phyloP scores from a whole-genome alignment of 192 early-diverging fungal species.

The Coemansia sp. region DNA sequence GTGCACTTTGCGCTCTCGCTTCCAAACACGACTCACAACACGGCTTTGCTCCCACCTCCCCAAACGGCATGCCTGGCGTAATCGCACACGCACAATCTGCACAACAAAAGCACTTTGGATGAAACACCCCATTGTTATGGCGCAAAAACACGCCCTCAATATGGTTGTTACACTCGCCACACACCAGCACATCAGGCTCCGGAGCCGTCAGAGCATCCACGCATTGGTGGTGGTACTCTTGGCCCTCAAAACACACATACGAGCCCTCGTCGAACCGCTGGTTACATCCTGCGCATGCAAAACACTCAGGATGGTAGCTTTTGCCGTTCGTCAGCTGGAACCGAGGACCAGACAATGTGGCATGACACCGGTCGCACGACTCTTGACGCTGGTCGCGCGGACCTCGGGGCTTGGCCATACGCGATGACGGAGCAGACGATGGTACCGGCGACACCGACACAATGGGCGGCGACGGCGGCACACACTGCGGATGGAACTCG shows the following conservation, averaged over 20 bases:
- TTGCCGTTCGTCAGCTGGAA: slow-evolving; percentile 59
- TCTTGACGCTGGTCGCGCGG: slow-evolving; percentile 41
- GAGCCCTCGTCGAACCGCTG: slow-evolving; percentile 58
- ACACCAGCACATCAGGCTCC: slow-evolving; percentile 14
- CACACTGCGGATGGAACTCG: slow-evolving; percentile 54
- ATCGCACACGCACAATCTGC: slow-evolving; percentile 44
- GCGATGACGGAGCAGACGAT: slow-evolving; percentile 21
- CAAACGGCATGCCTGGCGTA: slow-evolving; percentile 57
- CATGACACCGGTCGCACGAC: slow-evolving; percentile 47
- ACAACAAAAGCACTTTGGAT: slow-evolving; percentile 55
- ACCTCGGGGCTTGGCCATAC: slow-evolving; percentile 20
- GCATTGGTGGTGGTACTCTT: slow-evolving; percentile 58
- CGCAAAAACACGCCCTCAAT: slow-evolving; percentile 53
- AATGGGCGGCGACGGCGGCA: slow-evolving; percentile 50
- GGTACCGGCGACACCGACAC: slow-evolving; percentile 49
- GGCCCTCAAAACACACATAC: slow-evolving; percentile 56
- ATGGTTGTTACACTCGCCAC: slow-evolving; percentile 25
- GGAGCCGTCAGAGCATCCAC: slow-evolving; percentile 25
- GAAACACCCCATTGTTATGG: slow-evolving; percentile 43
- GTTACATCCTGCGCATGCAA: slow-evolving; percentile 52
- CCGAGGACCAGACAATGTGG: slow-evolving; percentile 41
- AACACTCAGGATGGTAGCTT: slow-evolving; percentile 57
- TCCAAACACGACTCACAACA: slow-evolving; percentile 55
- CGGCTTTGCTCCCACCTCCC: slow-evolving; percentile 37
- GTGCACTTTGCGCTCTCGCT: slow-evolving; percentile 15